Conservation (phyloP, 345 rosid genomes). For the Zanthoxylum bungeanum region DNA sequence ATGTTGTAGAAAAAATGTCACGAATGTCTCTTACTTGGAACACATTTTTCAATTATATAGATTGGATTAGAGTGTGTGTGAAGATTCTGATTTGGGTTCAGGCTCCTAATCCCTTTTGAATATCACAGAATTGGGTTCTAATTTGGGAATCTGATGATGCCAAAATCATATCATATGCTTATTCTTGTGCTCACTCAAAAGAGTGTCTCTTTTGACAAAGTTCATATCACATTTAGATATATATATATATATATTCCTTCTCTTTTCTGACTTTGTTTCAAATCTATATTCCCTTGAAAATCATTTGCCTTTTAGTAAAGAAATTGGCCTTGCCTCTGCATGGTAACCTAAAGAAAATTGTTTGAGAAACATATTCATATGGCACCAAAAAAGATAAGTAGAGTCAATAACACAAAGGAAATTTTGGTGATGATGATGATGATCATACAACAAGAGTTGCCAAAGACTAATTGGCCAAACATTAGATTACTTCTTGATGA, state of each 20-base stretch:
- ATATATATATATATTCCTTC: not conserved
- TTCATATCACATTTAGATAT: not conserved
- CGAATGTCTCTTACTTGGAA: constrained; percentile 33
- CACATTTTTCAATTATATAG: constrained; percentile 11
- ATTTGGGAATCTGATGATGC: constrained; percentile 10
- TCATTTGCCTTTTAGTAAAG: constrained; percentile 18
- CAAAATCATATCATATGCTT: constrained; percentile 32
- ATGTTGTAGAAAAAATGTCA: constrained; percentile 20
- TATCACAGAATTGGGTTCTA: constrained; percentile 42
- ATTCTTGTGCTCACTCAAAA: constrained; percentile 32
- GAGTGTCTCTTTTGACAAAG: constrained; percentile 21
- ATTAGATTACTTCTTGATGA: constrained; percentile 26
- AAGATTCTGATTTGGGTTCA: constrained; percentile 24
- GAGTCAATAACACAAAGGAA: constrained; percentile 2
- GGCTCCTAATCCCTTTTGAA: not conserved
- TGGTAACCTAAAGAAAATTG: constrained; percentile 5
- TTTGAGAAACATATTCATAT: not conserved
- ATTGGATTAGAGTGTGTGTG: constrained; percentile 19
- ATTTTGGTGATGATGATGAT: constrained; percentile 17
- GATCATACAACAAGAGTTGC: constrained; percentile 20
- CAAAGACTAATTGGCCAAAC: constrained; percentile 22
- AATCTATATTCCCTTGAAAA: constrained; percentile 19
- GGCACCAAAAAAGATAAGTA: not conserved
- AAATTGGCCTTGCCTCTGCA: constrained; percentile 21
- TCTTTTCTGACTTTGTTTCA: constrained; percentile 10